phyloP scores from a whole-genome alignment of 2,329 filamentous ascomycete species.

The Venturia asperata region DNA sequence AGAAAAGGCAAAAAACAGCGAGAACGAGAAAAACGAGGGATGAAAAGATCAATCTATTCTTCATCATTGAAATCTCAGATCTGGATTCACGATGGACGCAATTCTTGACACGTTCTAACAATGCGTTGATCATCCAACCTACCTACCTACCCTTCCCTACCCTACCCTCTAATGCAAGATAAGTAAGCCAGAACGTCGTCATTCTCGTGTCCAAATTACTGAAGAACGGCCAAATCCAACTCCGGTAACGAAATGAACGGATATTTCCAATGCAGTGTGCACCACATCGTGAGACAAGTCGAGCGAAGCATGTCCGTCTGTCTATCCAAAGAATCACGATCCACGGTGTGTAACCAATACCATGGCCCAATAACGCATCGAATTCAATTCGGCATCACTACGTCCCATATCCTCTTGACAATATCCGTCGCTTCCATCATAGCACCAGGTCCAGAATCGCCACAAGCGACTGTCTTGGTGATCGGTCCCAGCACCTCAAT shows the following conservation, averaged over 20 bases:
- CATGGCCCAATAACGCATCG: not conserved
- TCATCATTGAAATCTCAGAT: too few relatives aligned
- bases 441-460: constrained; percentile 71
- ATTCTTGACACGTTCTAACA: not conserved
- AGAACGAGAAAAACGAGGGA: too few relatives aligned
- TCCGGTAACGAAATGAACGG: too few relatives aligned
- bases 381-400: not conserved
- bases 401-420: constrained; percentile 9
- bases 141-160: too few relatives aligned
- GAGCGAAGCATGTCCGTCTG: not conserved
- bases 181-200: too few relatives aligned
- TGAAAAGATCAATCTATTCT: too few relatives aligned
- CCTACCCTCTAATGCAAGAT: too few relatives aligned
- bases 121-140: too few relatives aligned
- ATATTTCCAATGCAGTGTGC: not conserved
- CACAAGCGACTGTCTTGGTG: constrained; percentile 74
- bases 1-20: too few relatives aligned
- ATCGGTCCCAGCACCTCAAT: constrained; percentile 67
- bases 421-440: constrained; percentile 79
- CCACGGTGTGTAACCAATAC: not conserved
- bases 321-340: not conserved
- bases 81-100: too few relatives aligned
- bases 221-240: too few relatives aligned
- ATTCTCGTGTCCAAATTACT: too few relatives aligned
- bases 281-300: not conserved